phyloP scores from a whole-genome alignment of 176 grass and related monocot genomes.

The Ananas comosus region DNA sequence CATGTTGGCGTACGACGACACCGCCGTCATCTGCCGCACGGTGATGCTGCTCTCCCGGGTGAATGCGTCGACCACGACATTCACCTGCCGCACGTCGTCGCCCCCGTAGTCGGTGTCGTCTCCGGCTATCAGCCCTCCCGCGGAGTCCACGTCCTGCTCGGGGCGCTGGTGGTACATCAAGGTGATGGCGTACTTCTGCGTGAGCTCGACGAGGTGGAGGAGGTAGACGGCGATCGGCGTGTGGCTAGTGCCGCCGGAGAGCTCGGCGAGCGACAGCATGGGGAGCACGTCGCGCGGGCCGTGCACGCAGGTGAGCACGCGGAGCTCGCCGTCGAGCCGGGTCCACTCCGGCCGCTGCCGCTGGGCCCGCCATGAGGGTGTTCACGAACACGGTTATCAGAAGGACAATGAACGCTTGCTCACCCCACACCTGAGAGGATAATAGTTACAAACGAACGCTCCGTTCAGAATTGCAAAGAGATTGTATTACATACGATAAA shows the following conservation, averaged over 20 bases:
- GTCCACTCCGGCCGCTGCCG: background rate
- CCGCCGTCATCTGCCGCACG: slow-evolving; percentile 35
- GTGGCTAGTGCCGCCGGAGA: background rate
- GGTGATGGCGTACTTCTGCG: slow-evolving; percentile 11
- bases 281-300: background rate
- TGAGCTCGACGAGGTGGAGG: slow-evolving; percentile 35
- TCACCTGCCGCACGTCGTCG: background rate
- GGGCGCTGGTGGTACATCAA: slow-evolving; percentile 34
- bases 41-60: slow-evolving; percentile 14
- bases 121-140: background rate
- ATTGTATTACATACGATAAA: background rate
- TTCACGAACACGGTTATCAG: background rate
- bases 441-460: background rate
- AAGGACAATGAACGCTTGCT: background rate
- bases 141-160: background rate
- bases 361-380: background rate
- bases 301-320: background rate
- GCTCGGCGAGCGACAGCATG: background rate
- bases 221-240: background rate
- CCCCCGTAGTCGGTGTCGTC: background rate
- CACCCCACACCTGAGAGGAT: background rate
- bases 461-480: background rate
- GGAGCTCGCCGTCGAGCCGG: background rate
- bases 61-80: slow-evolving; percentile 25
- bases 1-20: slow-evolving; percentile 45